Percentiles rank a stretch among this genome's conserved stretches.
These are phyloP conservation scores for Aureoboletus auriporus DNA, from an alignment of 768 basidiomycete species.

Conservation along the genomic window DNA sequence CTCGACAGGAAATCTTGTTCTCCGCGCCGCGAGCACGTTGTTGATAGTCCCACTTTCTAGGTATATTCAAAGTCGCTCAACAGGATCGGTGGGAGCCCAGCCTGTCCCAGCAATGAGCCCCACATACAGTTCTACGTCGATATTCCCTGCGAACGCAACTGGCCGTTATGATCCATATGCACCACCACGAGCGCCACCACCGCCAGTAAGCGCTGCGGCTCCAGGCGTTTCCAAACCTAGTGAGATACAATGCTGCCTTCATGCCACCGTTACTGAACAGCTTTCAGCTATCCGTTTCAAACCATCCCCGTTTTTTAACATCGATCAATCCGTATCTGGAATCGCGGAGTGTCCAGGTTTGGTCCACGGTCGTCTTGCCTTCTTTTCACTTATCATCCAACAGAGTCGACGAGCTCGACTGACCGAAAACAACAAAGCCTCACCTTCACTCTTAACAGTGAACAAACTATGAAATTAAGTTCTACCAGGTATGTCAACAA, in stretches of 20 bases:
- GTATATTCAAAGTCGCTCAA: conserved; percentile 25
- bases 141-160: conserved; percentile 26
- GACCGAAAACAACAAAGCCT: conserved; percentile 68
- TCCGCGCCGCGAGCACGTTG: conserved; percentile 5
- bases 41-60: conserved; percentile 19
- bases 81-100: conserved; percentile 23
- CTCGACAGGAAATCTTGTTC: conserved; percentile 3
- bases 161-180: conserved; percentile 66
- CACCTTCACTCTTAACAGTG: conserved; percentile 60
- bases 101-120: conserved; percentile 19
- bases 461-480: conserved; percentile 60
- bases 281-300: conserved; percentile 68
- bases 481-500: conserved; percentile 45
- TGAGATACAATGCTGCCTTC: conserved; percentile 18
- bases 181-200: conserved; percentile 45
- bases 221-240: conserved; percentile 25
- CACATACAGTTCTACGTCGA: conserved; percentile 17
- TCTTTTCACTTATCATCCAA: conserved; percentile 1
- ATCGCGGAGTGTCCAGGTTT: conserved; percentile 78
- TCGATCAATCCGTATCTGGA: conserved; percentile 61
- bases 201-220: conserved; percentile 35
- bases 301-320: conserved; percentile 70
- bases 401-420: conserved; percentile 74
- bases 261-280: conserved; percentile 8
- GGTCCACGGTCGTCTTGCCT: conserved; percentile 7